Evolutionary conservation across 2,329 filamentous ascomycete species (phyloP).

Genomic region (Cordyceps cicadae): DNA sequence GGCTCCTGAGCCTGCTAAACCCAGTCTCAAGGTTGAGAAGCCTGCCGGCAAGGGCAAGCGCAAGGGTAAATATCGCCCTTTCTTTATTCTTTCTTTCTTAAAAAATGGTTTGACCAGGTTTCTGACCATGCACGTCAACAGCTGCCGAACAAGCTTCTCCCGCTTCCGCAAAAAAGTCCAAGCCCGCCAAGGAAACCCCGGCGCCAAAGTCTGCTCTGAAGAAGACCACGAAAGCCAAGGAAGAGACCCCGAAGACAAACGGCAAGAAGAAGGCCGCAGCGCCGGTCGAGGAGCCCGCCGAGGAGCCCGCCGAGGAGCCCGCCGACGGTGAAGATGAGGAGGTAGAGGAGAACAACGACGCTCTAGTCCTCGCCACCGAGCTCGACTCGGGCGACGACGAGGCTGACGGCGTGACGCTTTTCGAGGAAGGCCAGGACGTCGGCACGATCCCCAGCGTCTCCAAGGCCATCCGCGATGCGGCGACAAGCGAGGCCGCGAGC

Average conservation of each 20-base stretch:
- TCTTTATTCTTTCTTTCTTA: not conserved
- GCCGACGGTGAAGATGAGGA: conserved; percentile 18
- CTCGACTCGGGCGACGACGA: conserved; percentile 35
- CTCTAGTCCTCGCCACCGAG: conserved; percentile 35
- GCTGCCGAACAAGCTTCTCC: conserved; percentile 39
- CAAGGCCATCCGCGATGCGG: conserved; percentile 36
- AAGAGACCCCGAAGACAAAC: conserved; percentile 21
- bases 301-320: conserved; percentile 18
- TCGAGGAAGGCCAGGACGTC: conserved; percentile 41
- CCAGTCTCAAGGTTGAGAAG: conserved; percentile 22
- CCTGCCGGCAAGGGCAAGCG: conserved; percentile 28
- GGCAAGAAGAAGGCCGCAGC: conserved; percentile 15
- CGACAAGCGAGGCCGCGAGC: conserved; percentile 23
- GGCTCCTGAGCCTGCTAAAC: conserved; percentile 20
- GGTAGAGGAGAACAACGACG: conserved; percentile 32
- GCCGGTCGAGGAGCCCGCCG: conserved; percentile 18
- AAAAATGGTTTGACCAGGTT: not conserved
- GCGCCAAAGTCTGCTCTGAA: conserved; percentile 25
- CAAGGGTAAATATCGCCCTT: conserved; percentile 26
- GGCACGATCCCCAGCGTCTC: conserved; percentile 43
- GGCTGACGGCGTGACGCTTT: conserved; percentile 27
- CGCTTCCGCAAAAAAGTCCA: conserved; percentile 34
- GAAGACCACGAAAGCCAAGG: conserved; percentile 18
- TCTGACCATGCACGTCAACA: conserved; percentile 20
- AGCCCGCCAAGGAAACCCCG: conserved; percentile 18